A percentile compares a stretch with the other conserved stretches of the same genome.
Conservation (phyloP, 305 asterid species). For the Solanum hybrid region DNA sequence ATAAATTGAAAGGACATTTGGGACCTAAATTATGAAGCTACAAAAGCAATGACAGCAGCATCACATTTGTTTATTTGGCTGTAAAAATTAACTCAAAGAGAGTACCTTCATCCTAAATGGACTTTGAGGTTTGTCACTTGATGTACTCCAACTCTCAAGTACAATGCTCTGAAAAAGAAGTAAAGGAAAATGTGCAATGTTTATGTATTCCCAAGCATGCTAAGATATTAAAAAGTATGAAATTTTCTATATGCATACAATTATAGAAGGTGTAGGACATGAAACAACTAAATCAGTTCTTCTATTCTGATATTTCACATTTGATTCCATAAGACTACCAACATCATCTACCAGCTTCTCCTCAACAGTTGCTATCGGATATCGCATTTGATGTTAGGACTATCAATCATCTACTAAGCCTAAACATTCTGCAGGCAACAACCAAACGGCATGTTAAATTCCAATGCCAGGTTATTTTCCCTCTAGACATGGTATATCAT, state of each 20-base stretch:
- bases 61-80: background rate
- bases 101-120: background rate
- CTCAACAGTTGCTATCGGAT: background rate
- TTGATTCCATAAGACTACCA: background rate
- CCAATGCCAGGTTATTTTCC: background rate
- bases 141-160: background rate
- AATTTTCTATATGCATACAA: background rate
- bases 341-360: background rate
- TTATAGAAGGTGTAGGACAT: background rate
- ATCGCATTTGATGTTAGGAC: background rate
- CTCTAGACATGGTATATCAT: constrained; percentile 81
- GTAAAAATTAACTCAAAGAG: background rate
- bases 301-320: background rate
- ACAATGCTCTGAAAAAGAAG: background rate
- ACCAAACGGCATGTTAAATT: background rate
- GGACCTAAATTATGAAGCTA: background rate
- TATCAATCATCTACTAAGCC: background rate
- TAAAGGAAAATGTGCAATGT: background rate
- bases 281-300: background rate
- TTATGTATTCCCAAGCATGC: background rate
- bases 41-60: background rate
- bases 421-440: background rate
- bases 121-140: background rate
- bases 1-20: background rate
- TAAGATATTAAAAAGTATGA: background rate